Evolutionary conservation across 2,329 filamentous ascomycete genomes (phyloP).

Genomic region (Talaromyces sp.): DNA sequence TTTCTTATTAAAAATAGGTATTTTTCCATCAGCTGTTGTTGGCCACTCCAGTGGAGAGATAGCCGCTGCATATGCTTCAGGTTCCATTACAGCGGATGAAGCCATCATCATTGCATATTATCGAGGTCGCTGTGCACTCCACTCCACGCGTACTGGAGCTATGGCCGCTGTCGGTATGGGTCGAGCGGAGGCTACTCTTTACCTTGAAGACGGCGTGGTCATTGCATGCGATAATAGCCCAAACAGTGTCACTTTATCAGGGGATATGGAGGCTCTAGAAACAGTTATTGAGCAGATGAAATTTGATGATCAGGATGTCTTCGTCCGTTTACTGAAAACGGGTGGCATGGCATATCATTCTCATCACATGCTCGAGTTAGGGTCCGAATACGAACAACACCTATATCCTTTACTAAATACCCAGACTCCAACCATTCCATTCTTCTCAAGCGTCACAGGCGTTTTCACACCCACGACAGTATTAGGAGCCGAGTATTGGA

Average conservation of each 20-base stretch:
- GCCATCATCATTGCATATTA: background rate
- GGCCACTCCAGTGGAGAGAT: constrained; percentile 53
- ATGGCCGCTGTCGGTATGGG: constrained; percentile 12
- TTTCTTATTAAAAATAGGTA: background rate
- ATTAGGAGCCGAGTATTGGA: background rate
- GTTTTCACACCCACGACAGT: background rate
- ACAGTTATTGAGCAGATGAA: background rate
- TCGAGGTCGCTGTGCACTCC: constrained; percentile 28
- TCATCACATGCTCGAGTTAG: constrained; percentile 17
- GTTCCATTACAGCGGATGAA: constrained; percentile 16
- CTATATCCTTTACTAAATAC: background rate
- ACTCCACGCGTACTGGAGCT: background rate
- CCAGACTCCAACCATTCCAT: background rate
- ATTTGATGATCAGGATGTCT: background rate
- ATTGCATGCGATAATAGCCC: constrained; percentile 20
- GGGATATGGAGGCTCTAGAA: constrained; percentile 6
- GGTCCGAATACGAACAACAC: constrained; percentile 12
- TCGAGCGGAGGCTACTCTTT: background rate
- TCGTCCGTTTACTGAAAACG: background rate
- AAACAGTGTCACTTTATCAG: constrained; percentile 17
- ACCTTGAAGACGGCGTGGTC: constrained; percentile 6
- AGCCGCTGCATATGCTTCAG: constrained; percentile 48
- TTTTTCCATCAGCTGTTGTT: constrained; percentile 18
- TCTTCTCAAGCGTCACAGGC: constrained; percentile 2
- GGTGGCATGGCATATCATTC: constrained; percentile 11